Conservation (phyloP, 2,329 filamentous ascomycete species). For the Dactylella cylindrospora region DNA sequence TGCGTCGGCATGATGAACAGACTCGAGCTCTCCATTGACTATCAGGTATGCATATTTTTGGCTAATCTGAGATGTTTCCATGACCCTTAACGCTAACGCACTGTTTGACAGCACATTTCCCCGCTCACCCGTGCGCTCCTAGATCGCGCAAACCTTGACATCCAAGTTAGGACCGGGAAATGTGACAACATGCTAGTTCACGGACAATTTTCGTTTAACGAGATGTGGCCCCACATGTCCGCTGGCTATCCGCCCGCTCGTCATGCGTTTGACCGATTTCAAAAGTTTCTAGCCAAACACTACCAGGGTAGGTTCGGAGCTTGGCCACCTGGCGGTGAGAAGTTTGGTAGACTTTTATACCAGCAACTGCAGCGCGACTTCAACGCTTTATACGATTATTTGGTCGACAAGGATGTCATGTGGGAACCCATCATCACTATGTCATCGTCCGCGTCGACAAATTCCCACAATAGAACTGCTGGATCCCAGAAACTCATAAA, state of each 20-base stretch:
- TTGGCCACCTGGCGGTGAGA: constrained; percentile 62
- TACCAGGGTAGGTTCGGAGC: constrained; percentile 61
- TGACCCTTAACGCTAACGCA: neutral
- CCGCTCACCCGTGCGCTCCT: constrained; percentile 65
- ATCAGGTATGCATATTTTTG: constrained; percentile 50
- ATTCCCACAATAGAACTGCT: constrained; percentile 14
- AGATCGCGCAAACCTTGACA: constrained; percentile 63
- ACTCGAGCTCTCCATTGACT: constrained; percentile 61
- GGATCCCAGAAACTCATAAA: constrained; percentile 45
- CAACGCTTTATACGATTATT: constrained; percentile 68
- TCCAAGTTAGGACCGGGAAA: constrained; percentile 63
- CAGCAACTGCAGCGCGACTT: constrained; percentile 66
- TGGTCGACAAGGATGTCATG: constrained; percentile 66
- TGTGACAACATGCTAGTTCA: constrained; percentile 63
- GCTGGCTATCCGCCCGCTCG: constrained; percentile 55
- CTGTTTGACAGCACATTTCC: constrained; percentile 55
- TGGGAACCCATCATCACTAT: constrained; percentile 56
- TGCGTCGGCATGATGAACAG: constrained; percentile 64
- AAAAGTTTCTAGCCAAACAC: constrained; percentile 62
- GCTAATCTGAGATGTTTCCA: neutral
- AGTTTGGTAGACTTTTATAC: constrained; percentile 62
- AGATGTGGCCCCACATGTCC: constrained; percentile 60
- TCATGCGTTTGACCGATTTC: constrained; percentile 62
- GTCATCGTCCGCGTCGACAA: constrained; percentile 47
- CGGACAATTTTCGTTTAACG: constrained; percentile 61